Base-by-base conservation (phyloP, 805 yeast species). In the Danielozyma ontarioensis region DNA sequence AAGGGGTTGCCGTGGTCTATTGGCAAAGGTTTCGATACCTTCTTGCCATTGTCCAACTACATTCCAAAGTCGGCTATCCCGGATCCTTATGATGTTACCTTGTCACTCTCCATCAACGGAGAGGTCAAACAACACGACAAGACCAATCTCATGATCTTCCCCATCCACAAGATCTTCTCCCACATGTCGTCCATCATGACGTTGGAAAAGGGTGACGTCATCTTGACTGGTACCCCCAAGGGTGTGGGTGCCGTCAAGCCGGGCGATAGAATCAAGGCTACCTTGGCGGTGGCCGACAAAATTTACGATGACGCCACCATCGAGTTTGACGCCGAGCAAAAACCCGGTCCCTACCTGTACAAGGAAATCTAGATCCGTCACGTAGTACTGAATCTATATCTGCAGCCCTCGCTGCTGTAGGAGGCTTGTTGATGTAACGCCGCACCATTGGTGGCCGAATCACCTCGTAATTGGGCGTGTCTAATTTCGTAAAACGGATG, bases 1-100 rank as follows among this genome's bases (percentile, higher is more conserved):
- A 87, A 86, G 58, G 97, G 97, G 1, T 69, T 90, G 33, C 98
- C 99, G 4, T 93, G 99, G 99, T 63, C 90, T 4, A 86, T 88
- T 44, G 96, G 93, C 23, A 93, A 93, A 55, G 98, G 98, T 0
- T 90, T 88, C 57, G 99, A 93, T 53, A 90, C 98, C 0, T 93
- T 93, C 58, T 70, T 85, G 55, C 99, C 99, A 2, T 54, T 93
- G n/a, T 81, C 95, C 5, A 59, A 65, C 14, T 76, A 78, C 44
- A 80, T 93, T 34, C 75, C 89, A 7, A 82, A 83, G 49, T 56
- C 54, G 1, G 54, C 68, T 40, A 76, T 93, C 35, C 72, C 78
- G 4, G 84, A 83, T 48, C 95, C 94, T 3, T 80, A 83, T 50
- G 72, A 80, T 23, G 88, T 79, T 11, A 70, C 70, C 37, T 68